Conservation (phyloP, 352 stramenopile genomes). For the Globisporangium parvum region DNA sequence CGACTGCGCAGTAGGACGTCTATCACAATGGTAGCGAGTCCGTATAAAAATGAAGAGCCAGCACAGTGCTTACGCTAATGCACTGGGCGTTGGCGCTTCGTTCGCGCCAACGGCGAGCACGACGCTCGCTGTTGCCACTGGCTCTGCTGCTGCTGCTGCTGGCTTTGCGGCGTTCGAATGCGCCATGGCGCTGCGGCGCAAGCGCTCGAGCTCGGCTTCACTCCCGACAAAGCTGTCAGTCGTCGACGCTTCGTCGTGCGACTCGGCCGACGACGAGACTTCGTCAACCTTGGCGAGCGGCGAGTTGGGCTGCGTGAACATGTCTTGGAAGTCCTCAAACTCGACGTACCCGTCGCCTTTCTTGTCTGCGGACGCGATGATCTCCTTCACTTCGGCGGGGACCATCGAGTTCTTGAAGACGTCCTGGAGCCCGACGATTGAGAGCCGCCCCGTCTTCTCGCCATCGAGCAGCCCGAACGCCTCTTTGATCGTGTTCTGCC, state of each 20-base stretch:
- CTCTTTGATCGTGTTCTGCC: slow-evolving; percentile 90
- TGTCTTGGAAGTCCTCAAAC: slow-evolving; percentile 87
- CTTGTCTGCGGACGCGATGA: slow-evolving; percentile 84
- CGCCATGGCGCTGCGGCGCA: not conserved
- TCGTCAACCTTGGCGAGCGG: slow-evolving; percentile 34
- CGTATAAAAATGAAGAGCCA: not conserved
- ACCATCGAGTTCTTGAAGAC: slow-evolving; percentile 88
- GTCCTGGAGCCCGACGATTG: slow-evolving; percentile 83
- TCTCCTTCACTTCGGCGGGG: slow-evolving; percentile 82
- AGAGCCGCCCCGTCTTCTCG: slow-evolving; percentile 89
- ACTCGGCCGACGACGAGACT: slow-evolving; percentile 8
- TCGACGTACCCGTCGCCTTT: slow-evolving; percentile 80
- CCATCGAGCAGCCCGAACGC: slow-evolving; percentile 87
- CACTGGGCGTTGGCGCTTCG: not conserved
- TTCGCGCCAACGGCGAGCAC: not conserved
- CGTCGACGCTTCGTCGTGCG: slow-evolving; percentile 18
- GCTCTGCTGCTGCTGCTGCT: not conserved
- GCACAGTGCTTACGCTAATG: not conserved
- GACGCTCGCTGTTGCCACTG: not conserved
- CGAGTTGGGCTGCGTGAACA: slow-evolving; percentile 39
- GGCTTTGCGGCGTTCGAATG: slow-evolving; percentile 2
- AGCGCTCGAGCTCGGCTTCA: slow-evolving; percentile 17
- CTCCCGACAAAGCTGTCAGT: slow-evolving; percentile 14
- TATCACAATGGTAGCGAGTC: no score
- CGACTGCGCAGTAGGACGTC: not conserved